Percentiles rank a stretch among this genome's conserved stretches.
These are phyloP conservation scores for Phyllosticta citrichinensis DNA, from an alignment of 2,329 filamentous ascomycete species.

Conservation along the genomic window DNA sequence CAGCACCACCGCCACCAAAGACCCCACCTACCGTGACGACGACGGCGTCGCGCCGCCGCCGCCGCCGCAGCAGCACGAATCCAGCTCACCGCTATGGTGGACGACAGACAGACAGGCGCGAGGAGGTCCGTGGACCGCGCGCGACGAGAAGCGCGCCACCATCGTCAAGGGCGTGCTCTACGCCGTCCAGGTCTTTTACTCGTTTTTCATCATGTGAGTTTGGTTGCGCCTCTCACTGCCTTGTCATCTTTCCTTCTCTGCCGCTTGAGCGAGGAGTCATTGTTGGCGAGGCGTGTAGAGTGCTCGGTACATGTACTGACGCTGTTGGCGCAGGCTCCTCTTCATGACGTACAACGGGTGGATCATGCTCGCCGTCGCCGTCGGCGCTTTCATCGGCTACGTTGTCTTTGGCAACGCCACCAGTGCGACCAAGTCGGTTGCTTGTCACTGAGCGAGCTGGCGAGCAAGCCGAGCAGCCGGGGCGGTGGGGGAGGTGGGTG, in stretches of 20 bases:
- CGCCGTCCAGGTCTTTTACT: conserved; percentile 92
- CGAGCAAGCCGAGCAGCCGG: too few relatives aligned
- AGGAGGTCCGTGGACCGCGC: conserved; percentile 3
- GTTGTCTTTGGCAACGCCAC: conserved; percentile 64
- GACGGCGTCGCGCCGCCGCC: neutral
- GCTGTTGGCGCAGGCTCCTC: conserved; percentile 56
- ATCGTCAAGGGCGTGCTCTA: conserved; percentile 76
- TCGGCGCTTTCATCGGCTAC: conserved; percentile 85
- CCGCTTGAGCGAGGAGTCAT: neutral
- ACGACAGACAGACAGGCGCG: conserved; percentile 50
- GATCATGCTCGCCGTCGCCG: conserved; percentile 85
- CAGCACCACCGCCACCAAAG: neutral
- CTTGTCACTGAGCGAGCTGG: conserved; percentile 58
- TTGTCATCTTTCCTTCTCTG: neutral
- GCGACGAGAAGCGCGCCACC: conserved; percentile 56
- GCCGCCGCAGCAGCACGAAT: conserved; percentile 29
- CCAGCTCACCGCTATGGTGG: conserved; percentile 59
- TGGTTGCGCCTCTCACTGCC: too few relatives aligned
- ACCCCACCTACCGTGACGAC: conserved; percentile 16
- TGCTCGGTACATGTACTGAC: neutral
- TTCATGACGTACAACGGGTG: conserved; percentile 99
- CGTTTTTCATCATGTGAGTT: conserved; percentile 99
- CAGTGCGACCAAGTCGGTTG: conserved; percentile 70
- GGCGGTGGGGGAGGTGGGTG: too few relatives aligned
- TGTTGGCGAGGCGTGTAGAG: neutral